Percentiles rank a stretch among this genome's conserved stretches.
These are phyloP conservation scores for Aspergillus asperescens DNA, from an alignment of 495 filamentous ascomycete genomes.

Conservation along the genomic window DNA sequence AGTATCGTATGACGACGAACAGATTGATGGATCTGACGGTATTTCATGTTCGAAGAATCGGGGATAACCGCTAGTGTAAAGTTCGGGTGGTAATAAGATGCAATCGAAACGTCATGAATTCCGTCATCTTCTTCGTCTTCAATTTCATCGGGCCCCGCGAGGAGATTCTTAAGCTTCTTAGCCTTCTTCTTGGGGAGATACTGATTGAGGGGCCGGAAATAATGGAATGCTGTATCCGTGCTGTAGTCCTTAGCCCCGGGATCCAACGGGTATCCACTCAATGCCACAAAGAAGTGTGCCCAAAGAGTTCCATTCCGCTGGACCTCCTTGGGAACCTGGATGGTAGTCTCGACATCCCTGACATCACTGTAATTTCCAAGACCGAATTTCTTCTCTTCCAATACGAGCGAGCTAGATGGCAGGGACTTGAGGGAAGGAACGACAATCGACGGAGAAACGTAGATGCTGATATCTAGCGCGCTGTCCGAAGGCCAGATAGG, in stretches of 20 bases:
- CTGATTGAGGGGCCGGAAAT: conserved; percentile 77
- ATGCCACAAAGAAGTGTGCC: conserved; percentile 84
- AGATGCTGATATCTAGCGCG: conserved; percentile 75
- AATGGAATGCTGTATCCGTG: conserved; percentile 68
- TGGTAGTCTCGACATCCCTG: conserved; percentile 69
- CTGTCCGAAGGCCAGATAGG: conserved; percentile 84
- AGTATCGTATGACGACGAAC: conserved; percentile 70
- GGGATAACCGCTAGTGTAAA: conserved; percentile 84
- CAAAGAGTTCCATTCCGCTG: conserved; percentile 92
- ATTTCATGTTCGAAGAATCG: conserved; percentile 64
- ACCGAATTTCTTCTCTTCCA: conserved; percentile 76
- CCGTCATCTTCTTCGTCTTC: conserved; percentile 48
- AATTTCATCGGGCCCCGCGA: conserved; percentile 53
- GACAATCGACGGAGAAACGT: conserved; percentile 68
- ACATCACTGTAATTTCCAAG: conserved; percentile 76
- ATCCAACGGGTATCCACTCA: conserved; percentile 69
- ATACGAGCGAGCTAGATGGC: conserved; percentile 53
- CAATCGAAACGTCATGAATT: conserved; percentile 57
- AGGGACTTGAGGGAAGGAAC: conserved; percentile 59
- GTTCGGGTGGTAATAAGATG: conserved; percentile 93
- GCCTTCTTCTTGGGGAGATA: conserved; percentile 89
- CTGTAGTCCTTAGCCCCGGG: conserved; percentile 68
- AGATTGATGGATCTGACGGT: conserved; percentile 64
- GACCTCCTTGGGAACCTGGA: conserved; percentile 70
- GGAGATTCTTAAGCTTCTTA: conserved; percentile 81